Conservation (phyloP, 2,329 filamentous ascomycete genomes). For the Phaeosphaeriaceae sp. region DNA sequence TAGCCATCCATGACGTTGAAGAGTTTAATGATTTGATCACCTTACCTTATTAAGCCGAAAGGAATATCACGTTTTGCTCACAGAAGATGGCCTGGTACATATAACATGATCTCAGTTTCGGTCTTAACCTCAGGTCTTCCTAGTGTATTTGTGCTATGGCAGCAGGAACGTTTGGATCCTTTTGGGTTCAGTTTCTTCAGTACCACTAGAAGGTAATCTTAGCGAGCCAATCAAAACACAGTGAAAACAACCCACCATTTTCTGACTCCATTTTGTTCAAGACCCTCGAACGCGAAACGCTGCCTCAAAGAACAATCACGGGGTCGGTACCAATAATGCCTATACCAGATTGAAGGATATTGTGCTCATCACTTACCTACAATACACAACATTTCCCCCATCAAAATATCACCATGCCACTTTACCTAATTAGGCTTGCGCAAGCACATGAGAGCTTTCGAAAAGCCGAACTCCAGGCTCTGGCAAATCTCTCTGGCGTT, state of each 20-base stretch:
- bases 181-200: too few species aligned
- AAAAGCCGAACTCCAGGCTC: constrained; percentile 78
- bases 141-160: too few species aligned
- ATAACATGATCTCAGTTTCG: too few species aligned
- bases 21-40: neutral
- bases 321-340: constrained; percentile 16
- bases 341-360: constrained; percentile 24
- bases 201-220: neutral
- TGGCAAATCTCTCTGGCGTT: constrained; percentile 73
- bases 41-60: neutral
- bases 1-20: neutral
- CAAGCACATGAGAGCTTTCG: constrained; percentile 94
- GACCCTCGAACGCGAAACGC: constrained; percentile 15
- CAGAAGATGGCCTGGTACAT: too few species aligned
- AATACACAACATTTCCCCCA: neutral
- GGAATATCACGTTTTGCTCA: neutral
- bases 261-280: constrained; percentile 13
- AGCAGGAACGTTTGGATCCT: too few species aligned
- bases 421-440: constrained; percentile 88
- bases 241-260: constrained; percentile 17
- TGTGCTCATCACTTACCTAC: neutral
- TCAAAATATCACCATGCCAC: constrained; percentile 49
- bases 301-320: neutral
- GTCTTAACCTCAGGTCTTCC: too few species aligned
- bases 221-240: constrained; percentile 22